These are phyloP conservation scores for Solanum rostratum DNA, from an alignment of 257 asterid species.

Conservation along the genomic window DNA sequence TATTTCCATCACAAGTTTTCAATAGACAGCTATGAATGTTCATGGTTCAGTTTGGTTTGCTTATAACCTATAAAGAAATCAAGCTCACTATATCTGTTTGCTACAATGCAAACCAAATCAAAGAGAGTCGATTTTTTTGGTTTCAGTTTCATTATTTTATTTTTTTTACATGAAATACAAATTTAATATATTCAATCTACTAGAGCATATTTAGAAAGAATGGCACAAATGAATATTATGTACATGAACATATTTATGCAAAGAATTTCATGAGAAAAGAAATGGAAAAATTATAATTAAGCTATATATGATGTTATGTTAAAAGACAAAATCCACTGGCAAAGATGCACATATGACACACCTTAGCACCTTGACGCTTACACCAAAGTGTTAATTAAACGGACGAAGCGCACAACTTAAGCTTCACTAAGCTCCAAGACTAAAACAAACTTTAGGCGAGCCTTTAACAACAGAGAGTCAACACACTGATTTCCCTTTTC, in stretches of 20 bases:
- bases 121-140: background rate
- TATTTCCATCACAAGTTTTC: background rate
- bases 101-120: background rate
- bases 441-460: background rate
- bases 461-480: background rate
- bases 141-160: background rate
- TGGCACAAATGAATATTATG: background rate
- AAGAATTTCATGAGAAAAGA: too few relatives aligned
- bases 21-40: background rate
- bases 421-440: background rate
- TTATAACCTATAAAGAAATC: background rate
- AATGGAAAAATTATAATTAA: background rate
- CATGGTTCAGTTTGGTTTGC: background rate
- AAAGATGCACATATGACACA: background rate
- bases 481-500: background rate
- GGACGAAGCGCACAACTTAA: background rate
- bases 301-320: background rate
- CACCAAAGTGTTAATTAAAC: background rate
- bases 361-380: background rate
- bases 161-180: background rate
- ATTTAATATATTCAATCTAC: background rate
- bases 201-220: background rate
- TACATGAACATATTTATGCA: background rate
- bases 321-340: background rate
- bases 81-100: background rate